phyloP scores from a whole-genome alignment of 2,329 filamentous ascomycete genomes.

The Aspergillus tamarii region DNA sequence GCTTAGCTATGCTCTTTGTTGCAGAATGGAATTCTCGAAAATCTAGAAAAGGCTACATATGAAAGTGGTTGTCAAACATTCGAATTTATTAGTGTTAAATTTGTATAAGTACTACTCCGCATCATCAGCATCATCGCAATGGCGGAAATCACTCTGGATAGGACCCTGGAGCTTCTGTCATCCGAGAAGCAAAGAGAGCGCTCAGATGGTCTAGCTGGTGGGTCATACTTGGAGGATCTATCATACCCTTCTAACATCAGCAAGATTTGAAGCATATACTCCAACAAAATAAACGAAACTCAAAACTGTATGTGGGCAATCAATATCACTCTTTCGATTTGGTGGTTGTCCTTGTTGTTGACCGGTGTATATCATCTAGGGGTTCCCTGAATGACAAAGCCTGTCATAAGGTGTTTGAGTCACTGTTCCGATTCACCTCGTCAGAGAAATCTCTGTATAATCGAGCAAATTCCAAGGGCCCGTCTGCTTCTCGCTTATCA shows the following conservation, averaged over 20 bases:
- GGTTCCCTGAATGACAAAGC: constrained; percentile 68
- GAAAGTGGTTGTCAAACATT: not conserved
- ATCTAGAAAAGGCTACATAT: not conserved
- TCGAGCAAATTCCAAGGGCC: constrained; percentile 56
- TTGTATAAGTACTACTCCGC: not conserved
- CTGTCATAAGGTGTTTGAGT: constrained; percentile 82
- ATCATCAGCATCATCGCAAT: constrained; percentile 19
- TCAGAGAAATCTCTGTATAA: constrained; percentile 69
- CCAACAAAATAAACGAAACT: constrained; percentile 52
- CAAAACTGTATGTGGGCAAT: constrained; percentile 37
- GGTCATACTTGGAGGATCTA: constrained; percentile 10
- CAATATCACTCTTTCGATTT: not conserved
- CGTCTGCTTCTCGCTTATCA: constrained; percentile 61
- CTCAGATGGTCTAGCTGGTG: constrained; percentile 54
- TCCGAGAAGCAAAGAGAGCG: constrained; percentile 52
- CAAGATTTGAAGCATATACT: constrained; percentile 60
- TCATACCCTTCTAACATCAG: constrained; percentile 16
- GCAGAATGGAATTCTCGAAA: not conserved
- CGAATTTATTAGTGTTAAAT: not conserved
- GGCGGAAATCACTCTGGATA: constrained; percentile 47
- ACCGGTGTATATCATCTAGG: constrained; percentile 27
- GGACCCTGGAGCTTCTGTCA: constrained; percentile 46
- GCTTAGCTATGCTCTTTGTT: not conserved
- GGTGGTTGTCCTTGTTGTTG: constrained; percentile 11
- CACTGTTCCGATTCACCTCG: constrained; percentile 73